Evolutionary conservation across 73 alveolate genomes (phyloP), one percentile per base, ranked within the genome.

Genomic region (Paramecium bursaria): DNA sequence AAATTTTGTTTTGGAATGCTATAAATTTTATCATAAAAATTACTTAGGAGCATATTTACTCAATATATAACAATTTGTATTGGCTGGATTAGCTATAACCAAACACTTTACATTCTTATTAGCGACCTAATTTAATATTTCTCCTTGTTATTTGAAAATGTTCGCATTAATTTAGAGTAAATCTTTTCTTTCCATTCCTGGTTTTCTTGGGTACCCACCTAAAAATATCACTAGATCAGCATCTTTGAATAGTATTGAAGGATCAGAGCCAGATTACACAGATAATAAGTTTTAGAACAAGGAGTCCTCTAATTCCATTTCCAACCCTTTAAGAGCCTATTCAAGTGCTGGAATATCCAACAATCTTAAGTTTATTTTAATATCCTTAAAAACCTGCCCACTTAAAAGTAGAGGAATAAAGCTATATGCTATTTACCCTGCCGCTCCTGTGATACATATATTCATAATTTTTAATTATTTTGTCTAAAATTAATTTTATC

Each of bases 151-250:
- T 25, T 91, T 77, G 88, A 92, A 94, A 86, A 94, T 94, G 44
- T 92, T 88, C 21, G 95, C 91, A 79, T 94, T 94, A 19, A 74
- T 89, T 60, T 92, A 74, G 61, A 94, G 85, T 35, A 94, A 85
- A 30, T 94, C 98, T 57, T 90, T 94, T 74, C 98, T 91, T 79
- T 94, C 97, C 98, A 93, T 93, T 39, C 98, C 98, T 9, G 96
- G 95, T 48, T 74, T 85, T 35, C 98, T 80, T 0, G 98, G 98
- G 55, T 87, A 92, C 10, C 97, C 98, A 6, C 98, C 98, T 50
- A 94, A 85, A 86, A 94, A 92, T 47, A 94, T 91, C 5, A 89
- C 90, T 48, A 94, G 47, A 80, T 94, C 98, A 50, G 93, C 90
- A 55, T 94, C 94, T 87, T 92, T 88, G 73, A 94, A 94, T 9